Conservation (phyloP, 2,329 filamentous ascomycete genomes). For the Fusarium sp. region DNA sequence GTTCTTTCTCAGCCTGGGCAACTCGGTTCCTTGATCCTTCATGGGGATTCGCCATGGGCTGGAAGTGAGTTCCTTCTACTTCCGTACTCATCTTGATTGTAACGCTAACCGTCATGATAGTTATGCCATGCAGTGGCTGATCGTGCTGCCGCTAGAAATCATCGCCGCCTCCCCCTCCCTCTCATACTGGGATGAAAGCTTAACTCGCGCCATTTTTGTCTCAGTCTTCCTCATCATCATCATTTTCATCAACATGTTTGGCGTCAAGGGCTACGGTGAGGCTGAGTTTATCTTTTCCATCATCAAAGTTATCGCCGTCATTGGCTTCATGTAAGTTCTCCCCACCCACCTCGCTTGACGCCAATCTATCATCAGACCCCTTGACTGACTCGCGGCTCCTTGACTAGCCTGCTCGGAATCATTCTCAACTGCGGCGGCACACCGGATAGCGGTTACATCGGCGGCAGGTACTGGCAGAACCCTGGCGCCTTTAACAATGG, state of each 20-base stretch:
- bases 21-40: slow-evolving; percentile 93
- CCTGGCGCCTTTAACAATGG: slow-evolving; percentile 89
- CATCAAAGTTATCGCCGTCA: slow-evolving; percentile 86
- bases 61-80: slow-evolving; percentile 73
- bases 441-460: slow-evolving; percentile 80
- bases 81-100: background rate
- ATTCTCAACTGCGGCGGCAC: slow-evolving; percentile 88
- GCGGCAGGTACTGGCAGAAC: slow-evolving; percentile 78
- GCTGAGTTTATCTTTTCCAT: slow-evolving; percentile 90
- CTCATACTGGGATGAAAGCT: slow-evolving; percentile 77
- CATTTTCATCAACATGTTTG: slow-evolving; percentile 86
- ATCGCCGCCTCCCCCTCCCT: slow-evolving; percentile 89
- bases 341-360: background rate
- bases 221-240: slow-evolving; percentile 83
- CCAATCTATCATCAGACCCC: slow-evolving; percentile 44
- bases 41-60: slow-evolving; percentile 96
- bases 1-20: slow-evolving; percentile 92
- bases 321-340: slow-evolving; percentile 82
- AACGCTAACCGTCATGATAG: slow-evolving; percentile 53
- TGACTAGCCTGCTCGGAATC: slow-evolving; percentile 79
- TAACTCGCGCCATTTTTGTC: slow-evolving; percentile 82
- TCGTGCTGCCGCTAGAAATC: slow-evolving; percentile 85
- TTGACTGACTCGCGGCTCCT: slow-evolving; percentile 20
- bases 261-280: slow-evolving; percentile 89
- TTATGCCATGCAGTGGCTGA: slow-evolving; percentile 89